phyloP scores from a whole-genome alignment of 345 rosid genomes.

The Boechera divaricarpa region DNA sequence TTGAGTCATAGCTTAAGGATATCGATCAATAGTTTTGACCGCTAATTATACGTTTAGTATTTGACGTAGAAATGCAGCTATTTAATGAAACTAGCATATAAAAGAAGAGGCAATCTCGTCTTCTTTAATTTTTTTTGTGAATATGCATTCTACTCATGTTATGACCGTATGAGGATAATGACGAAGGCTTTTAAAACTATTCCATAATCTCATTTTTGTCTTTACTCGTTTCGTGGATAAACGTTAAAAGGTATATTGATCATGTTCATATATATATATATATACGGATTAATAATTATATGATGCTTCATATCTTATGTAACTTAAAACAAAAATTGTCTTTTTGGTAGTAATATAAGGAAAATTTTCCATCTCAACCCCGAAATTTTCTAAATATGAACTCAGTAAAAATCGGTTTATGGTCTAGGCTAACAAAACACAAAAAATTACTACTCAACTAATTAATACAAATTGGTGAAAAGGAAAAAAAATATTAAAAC shows the following conservation, averaged over 20 bases:
- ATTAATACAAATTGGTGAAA: too few species aligned
- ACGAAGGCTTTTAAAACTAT: neutral
- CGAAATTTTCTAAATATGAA: too few species aligned
- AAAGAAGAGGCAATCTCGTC: neutral
- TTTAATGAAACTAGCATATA: neutral
- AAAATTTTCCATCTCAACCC: too few species aligned
- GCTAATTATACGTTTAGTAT: neutral
- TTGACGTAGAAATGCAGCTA: neutral
- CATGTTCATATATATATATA: neutral
- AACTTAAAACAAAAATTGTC: neutral
- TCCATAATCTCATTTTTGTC: neutral
- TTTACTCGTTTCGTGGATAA: neutral
- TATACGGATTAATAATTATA: neutral
- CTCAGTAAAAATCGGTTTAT: too few species aligned
- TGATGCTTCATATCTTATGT: neutral
- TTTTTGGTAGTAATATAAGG: too few species aligned
- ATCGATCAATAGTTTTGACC: neutral
- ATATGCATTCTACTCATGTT: neutral
- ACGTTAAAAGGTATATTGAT: neutral
- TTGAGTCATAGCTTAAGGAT: neutral
- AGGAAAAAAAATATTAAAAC: too few species aligned
- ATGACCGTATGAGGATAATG: conserved; percentile 5
- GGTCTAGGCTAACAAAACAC: too few species aligned
- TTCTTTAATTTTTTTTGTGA: neutral
- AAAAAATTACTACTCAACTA: too few species aligned